Evolutionary conservation across 768 basidiomycete species (phyloP).

Genomic region (Tubosaeta brunneosetosa): DNA sequence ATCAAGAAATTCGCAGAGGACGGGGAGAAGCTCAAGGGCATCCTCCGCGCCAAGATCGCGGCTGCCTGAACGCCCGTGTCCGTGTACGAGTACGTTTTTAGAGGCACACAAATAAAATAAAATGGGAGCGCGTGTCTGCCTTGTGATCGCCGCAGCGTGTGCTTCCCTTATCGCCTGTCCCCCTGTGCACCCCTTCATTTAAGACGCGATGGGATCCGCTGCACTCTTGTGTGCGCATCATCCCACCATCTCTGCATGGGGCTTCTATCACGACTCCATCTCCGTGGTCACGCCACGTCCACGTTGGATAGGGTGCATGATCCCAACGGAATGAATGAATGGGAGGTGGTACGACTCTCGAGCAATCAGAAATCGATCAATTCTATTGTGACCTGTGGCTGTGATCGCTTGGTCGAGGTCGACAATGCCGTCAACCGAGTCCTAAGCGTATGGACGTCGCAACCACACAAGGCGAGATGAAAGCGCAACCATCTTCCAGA

Average conservation of each 20-base stretch:
- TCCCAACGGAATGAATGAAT: not conserved
- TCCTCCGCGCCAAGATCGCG: conserved; percentile 65
- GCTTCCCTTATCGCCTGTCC: not conserved
- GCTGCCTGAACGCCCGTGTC: conserved; percentile 9
- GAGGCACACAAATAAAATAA: not conserved
- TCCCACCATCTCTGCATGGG: too few species aligned
- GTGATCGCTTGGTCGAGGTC: not conserved
- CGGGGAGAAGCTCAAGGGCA: conserved; percentile 78
- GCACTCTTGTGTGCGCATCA: too few species aligned
- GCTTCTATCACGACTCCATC: not conserved
- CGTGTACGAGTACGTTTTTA: not conserved
- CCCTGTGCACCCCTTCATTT: not conserved
- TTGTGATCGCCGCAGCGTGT: not conserved
- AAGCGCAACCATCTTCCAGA: not conserved
- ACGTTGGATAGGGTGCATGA: not conserved
- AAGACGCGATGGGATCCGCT: too few species aligned
- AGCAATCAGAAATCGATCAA: not conserved
- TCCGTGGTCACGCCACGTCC: not conserved
- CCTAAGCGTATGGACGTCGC: not conserved
- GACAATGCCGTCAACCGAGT: not conserved
- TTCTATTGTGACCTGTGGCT: not conserved
- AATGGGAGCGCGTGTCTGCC: too few species aligned
- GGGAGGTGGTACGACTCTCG: not conserved
- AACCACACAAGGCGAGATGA: not conserved
- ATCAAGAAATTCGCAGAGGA: conserved; percentile 99